Evolutionary conservation across 176 grass and related monocot species (phyloP).

Genomic region (Chloris gayana): DNA sequence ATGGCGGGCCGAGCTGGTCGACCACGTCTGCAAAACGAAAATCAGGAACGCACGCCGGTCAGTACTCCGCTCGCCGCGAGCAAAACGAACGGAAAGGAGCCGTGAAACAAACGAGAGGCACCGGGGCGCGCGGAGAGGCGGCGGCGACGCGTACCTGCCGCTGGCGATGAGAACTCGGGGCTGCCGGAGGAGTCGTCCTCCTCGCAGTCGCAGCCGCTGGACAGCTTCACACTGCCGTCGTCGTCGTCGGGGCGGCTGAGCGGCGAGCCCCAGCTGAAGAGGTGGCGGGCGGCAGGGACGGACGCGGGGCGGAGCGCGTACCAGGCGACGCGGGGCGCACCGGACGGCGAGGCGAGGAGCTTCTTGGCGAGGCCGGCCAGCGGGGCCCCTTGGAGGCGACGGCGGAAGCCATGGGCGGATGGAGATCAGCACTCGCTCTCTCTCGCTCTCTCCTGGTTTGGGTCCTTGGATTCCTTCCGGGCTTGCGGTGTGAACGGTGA

Average conservation of each 20-base stretch:
- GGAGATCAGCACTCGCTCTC: too few species aligned
- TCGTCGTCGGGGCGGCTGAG: background rate
- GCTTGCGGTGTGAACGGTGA: background rate
- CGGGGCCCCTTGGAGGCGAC: slow-evolving; percentile 33
- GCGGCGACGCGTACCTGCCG: slow-evolving; percentile 31
- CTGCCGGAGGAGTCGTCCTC: background rate
- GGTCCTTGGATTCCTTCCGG: background rate
- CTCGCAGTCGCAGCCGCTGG: background rate
- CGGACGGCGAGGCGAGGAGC: slow-evolving; percentile 23
- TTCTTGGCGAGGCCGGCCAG: slow-evolving; percentile 39
- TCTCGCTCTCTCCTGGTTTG: background rate
- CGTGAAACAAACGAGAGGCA: too few species aligned
- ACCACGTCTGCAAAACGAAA: too few species aligned
- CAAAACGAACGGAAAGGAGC: background rate
- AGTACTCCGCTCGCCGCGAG: too few species aligned
- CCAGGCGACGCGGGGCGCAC: too few species aligned
- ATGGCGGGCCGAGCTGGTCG: too few species aligned
- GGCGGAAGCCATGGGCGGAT: slow-evolving; percentile 45
- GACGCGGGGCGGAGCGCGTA: too few species aligned
- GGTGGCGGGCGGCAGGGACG: background rate
- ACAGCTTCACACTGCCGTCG: too few species aligned
- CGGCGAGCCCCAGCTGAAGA: background rate
- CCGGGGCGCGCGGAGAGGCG: background rate
- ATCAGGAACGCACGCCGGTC: too few species aligned
- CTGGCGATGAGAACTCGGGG: too few species aligned